Percentiles rank a stretch among this genome's conserved stretches.
These are phyloP conservation scores for Sarocladium kiliense DNA, from an alignment of 2,329 filamentous ascomycete species.

Conservation along the genomic window DNA sequence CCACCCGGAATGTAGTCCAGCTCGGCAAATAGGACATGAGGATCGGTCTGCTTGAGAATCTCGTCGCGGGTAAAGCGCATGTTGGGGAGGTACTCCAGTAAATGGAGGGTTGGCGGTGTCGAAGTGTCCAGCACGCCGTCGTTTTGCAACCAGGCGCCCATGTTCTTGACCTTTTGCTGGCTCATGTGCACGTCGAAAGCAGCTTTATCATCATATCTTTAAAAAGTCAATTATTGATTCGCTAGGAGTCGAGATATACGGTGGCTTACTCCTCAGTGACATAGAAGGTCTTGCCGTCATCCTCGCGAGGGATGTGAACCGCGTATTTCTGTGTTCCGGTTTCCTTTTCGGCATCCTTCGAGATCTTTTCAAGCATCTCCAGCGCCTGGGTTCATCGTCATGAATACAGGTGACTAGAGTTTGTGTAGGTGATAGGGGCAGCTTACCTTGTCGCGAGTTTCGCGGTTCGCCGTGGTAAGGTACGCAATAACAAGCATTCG, in stretches of 20 bases:
- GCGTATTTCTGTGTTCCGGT: conserved; percentile 19
- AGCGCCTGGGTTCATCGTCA: conserved; percentile 12
- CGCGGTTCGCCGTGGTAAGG: conserved; percentile 1
- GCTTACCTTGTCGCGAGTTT: conserved; percentile 10
- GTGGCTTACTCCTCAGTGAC: conserved; percentile 20
- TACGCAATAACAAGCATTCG: conserved; percentile 10
- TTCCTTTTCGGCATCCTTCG: conserved; percentile 15
- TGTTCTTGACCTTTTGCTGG: conserved; percentile 13
- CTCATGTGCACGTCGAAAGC: conserved; percentile 21
- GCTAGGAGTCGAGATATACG: too few relatives aligned
- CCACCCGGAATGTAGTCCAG: conserved; percentile 20
- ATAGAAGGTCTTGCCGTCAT: conserved; percentile 20
- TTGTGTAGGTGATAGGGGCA: too few relatives aligned
- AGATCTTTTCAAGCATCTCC: conserved; percentile 11
- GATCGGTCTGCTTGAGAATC: conserved; percentile 14
- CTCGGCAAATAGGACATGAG: conserved; percentile 20
- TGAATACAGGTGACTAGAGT: background rate
- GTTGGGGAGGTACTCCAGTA: conserved; percentile 16
- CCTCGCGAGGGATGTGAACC: conserved; percentile 19
- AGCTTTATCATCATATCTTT: conserved; percentile 20
- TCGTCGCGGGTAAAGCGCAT: conserved; percentile 16
- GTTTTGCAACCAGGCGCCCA: conserved; percentile 18
- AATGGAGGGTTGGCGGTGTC: conserved; percentile 12
- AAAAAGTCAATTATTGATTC: too few relatives aligned
- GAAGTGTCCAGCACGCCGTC: conserved; percentile 12